Evolutionary conservation across 2,329 filamentous ascomycete genomes (phyloP).

Genomic region (Trichoderma simmonsii): DNA sequence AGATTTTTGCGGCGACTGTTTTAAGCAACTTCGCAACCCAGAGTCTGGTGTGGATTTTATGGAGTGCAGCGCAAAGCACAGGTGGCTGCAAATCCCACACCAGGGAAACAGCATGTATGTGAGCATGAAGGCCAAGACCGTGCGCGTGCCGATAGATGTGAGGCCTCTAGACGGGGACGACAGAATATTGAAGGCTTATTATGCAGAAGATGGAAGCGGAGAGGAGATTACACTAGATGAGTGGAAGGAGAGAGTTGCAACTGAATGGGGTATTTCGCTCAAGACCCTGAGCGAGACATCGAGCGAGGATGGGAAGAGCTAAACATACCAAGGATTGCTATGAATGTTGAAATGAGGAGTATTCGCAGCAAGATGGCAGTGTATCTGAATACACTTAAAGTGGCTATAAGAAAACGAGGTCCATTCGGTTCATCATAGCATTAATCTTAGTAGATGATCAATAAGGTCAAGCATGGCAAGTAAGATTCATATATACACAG

Average conservation of each 20-base stretch:
- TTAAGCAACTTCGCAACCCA: not conserved
- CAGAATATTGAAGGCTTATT: not conserved
- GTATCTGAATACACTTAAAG: too few relatives aligned
- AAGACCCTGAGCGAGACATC: not conserved
- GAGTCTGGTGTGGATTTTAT: not conserved
- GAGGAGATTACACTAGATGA: not conserved
- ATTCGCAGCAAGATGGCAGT: too few relatives aligned
- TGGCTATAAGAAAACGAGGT: too few relatives aligned
- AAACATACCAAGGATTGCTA: not conserved
- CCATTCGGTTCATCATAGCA: too few relatives aligned
- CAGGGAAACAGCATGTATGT: not conserved
- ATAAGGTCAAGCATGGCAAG: too few relatives aligned
- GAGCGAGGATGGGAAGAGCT: not conserved
- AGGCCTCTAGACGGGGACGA: not conserved
- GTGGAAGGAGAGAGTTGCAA: not conserved
- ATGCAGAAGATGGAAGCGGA: not conserved
- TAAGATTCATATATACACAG: too few relatives aligned
- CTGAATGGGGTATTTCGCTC: not conserved
- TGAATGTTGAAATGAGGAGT: too few relatives aligned
- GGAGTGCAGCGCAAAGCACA: not conserved
- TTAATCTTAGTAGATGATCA: too few relatives aligned
- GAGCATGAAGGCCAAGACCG: not conserved
- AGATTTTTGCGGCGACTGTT: not conserved
- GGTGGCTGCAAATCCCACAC: not conserved
- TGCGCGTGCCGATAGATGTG: not conserved